Percentiles rank a stretch among this genome's conserved stretches.
Conservation (phyloP, 495 filamentous ascomycete genomes). For the Neurospora sp. region DNA sequence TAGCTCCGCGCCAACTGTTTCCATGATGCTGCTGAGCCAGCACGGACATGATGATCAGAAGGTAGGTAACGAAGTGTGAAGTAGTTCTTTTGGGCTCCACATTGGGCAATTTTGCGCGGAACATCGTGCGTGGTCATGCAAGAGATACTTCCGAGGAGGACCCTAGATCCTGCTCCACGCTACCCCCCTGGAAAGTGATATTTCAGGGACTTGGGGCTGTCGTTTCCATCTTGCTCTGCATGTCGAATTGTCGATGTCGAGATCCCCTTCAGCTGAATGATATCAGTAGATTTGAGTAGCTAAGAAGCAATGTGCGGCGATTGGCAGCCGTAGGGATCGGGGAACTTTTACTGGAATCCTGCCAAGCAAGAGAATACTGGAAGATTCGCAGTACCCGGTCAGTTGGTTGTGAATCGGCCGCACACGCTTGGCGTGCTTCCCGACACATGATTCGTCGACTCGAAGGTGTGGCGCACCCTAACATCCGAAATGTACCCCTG, state of each 20-base stretch:
- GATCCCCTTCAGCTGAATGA: background rate
- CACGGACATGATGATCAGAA: background rate
- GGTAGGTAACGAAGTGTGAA: background rate
- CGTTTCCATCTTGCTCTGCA: background rate
- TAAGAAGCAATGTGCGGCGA: background rate
- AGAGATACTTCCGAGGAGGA: background rate
- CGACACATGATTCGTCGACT: background rate
- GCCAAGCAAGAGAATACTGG: background rate
- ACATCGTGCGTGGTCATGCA: background rate
- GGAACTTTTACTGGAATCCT: background rate
- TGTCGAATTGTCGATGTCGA: background rate
- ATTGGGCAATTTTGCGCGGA: background rate
- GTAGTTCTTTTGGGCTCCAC: background rate
- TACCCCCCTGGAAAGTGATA: background rate
- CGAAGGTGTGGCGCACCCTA: background rate
- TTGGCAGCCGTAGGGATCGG: background rate
- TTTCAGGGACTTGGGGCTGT: background rate
- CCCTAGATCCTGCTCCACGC: background rate
- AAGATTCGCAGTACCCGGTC: background rate
- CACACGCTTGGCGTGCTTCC: background rate
- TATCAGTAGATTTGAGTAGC: background rate
- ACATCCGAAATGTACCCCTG: background rate
- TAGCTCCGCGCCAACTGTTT: background rate
- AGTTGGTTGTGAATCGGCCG: background rate
- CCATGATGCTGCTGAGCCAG: background rate